A percentile compares a stretch with the other conserved stretches of the same genome.
Conservation (phyloP, 2,329 filamentous ascomycete genomes). For the Aureobasidium sp. region DNA sequence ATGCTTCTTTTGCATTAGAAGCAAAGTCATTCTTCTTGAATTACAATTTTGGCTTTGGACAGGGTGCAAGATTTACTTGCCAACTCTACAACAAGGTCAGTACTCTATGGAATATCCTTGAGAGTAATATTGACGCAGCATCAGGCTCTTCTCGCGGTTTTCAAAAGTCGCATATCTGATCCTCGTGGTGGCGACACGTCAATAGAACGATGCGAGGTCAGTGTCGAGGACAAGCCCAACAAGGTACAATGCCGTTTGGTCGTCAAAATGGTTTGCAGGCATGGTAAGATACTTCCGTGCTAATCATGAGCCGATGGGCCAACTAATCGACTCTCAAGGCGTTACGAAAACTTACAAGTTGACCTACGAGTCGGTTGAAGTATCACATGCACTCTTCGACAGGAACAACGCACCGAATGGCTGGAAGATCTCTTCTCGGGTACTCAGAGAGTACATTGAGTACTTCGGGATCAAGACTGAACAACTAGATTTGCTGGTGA, state of each 20-base stretch:
- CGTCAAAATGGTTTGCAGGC: slow-evolving; percentile 65
- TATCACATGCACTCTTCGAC: slow-evolving; percentile 71
- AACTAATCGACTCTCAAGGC: slow-evolving; percentile 36
- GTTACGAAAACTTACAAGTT: slow-evolving; percentile 71
- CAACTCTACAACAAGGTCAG: slow-evolving; percentile 64
- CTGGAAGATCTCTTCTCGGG: slow-evolving; percentile 65
- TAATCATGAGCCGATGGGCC: too few relatives aligned
- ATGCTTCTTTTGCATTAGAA: slow-evolving; percentile 64
- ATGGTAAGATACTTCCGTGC: slow-evolving; percentile 43
- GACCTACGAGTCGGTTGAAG: slow-evolving; percentile 66
- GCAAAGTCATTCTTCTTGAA: slow-evolving; percentile 63
- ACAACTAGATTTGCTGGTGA: slow-evolving; percentile 69
- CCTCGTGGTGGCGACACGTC: slow-evolving; percentile 59
- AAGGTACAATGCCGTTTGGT: slow-evolving; percentile 65
- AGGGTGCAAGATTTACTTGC: slow-evolving; percentile 55
- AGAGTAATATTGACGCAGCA: not conserved
- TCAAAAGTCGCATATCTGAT: slow-evolving; percentile 61
- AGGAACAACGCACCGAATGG: slow-evolving; percentile 57
- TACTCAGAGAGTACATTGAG: slow-evolving; percentile 67
- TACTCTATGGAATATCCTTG: not conserved
- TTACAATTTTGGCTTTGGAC: slow-evolving; percentile 52
- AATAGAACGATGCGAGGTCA: slow-evolving; percentile 68
- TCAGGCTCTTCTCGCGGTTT: slow-evolving; percentile 58
- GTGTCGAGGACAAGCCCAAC: slow-evolving; percentile 62
- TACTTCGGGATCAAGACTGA: slow-evolving; percentile 76